Conservation (phyloP, 164 flowering plant genomes). For the Chloranthus sessilifolius region DNA sequence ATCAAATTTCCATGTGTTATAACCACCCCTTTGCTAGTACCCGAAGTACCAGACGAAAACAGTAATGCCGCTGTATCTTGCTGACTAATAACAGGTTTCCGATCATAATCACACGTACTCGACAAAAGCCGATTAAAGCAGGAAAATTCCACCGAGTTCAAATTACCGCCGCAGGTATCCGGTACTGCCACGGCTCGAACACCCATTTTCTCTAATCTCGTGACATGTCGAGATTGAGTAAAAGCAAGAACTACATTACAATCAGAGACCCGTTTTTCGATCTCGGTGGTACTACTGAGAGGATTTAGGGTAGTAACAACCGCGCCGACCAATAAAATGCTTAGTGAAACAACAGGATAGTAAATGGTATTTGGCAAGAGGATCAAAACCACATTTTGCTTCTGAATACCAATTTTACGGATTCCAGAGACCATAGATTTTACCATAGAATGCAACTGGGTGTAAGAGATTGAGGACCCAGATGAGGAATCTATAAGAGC, state of each 20-base stretch:
- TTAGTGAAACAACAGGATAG: constrained; percentile 56
- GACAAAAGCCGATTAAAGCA: constrained; percentile 33
- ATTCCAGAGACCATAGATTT: constrained; percentile 60
- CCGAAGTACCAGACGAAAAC: constrained; percentile 82
- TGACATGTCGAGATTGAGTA: constrained; percentile 17
- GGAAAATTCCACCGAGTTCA: constrained; percentile 1
- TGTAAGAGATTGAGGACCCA: constrained; percentile 53
- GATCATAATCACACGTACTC: constrained; percentile 12
- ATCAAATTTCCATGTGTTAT: constrained; percentile 70
- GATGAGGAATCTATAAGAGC: constrained; percentile 68
- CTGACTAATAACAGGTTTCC: constrained; percentile 43
- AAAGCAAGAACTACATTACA: constrained; percentile 34
- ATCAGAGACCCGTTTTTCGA: constrained; percentile 35
- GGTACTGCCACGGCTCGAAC: constrained; percentile 40
- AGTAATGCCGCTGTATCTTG: constrained; percentile 65
- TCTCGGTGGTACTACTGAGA: constrained; percentile 39
- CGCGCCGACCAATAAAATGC: constrained; percentile 55
- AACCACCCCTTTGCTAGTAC: constrained; percentile 67
- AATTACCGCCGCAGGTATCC: constrained; percentile 9
- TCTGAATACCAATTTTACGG: constrained; percentile 36
- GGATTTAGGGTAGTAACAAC: constrained; percentile 67
- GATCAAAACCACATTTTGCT: constrained; percentile 65
- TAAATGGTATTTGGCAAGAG: constrained; percentile 55
- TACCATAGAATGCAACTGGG: constrained; percentile 39
- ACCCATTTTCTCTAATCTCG: constrained; percentile 29